phyloP scores from a whole-genome alignment of 2,329 filamentous ascomycete species.

The Capronia americana region DNA sequence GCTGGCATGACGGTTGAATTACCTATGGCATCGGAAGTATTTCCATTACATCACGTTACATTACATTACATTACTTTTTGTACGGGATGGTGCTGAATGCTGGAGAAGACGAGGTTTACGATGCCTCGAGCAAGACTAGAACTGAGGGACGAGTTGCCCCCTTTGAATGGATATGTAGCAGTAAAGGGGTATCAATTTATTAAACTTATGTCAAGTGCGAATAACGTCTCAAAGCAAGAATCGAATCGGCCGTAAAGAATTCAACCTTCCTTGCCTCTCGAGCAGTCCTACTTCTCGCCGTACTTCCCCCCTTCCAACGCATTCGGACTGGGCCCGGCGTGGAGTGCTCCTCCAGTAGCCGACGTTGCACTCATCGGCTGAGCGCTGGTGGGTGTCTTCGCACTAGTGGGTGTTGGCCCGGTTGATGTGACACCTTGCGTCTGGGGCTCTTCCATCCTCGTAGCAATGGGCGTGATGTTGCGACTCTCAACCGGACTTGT shows the following conservation, averaged over 20 bases:
- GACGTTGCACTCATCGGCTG: conserved; percentile 16
- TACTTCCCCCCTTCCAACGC: neutral
- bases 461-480: conserved; percentile 35
- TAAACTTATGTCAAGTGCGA: neutral
- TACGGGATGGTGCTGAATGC: neutral
- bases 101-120: neutral
- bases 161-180: neutral
- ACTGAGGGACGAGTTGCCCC: too few relatives aligned
- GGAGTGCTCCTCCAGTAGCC: neutral
- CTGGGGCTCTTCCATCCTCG: conserved; percentile 29
- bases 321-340: neutral
- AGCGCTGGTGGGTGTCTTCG: conserved; percentile 19
- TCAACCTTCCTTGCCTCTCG: neutral
- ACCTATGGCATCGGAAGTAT: too few relatives aligned
- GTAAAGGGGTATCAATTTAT: neutral
- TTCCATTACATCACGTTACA: too few relatives aligned
- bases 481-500: conserved; percentile 35
- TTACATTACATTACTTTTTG: neutral
- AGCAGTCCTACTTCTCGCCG: neutral
- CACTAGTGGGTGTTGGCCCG: conserved; percentile 24
- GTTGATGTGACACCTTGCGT: conserved; percentile 23
- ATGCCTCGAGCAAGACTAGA: neutral
- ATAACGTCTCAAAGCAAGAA: neutral
- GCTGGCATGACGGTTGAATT: too few relatives aligned
- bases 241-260: neutral